Percentiles rank a stretch among this genome's conserved stretches.
Evolutionary conservation across 2,329 filamentous ascomycete genomes (phyloP).

Genomic region (Alternaria novae-zelandiae): DNA sequence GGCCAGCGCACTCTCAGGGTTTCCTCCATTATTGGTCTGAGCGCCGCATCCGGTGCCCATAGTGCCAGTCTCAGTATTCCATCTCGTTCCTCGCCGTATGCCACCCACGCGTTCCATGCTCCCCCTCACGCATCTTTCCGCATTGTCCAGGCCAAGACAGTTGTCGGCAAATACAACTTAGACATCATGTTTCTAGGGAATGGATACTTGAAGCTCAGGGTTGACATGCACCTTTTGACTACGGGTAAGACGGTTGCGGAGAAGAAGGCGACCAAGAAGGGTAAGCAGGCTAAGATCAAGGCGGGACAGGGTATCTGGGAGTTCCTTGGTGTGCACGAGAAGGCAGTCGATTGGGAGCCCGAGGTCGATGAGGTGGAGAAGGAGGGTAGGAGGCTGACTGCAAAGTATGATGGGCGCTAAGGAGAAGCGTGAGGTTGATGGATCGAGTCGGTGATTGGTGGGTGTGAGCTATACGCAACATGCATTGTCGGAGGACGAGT

Average conservation of each 20-base stretch:
- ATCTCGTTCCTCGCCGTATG: constrained; percentile 34
- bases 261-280: constrained; percentile 21
- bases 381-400: constrained; percentile 24
- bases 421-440: not conserved
- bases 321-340: constrained; percentile 28
- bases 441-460: not conserved
- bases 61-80: constrained; percentile 36
- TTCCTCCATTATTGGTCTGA: constrained; percentile 21
- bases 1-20: constrained; percentile 36
- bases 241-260: constrained; percentile 26
- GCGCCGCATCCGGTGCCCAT: constrained; percentile 28
- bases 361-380: constrained; percentile 23
- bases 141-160: constrained; percentile 23
- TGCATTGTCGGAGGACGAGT: not conserved
- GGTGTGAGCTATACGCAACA: not conserved
- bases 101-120: constrained; percentile 19
- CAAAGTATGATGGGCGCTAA: constrained; percentile 23
- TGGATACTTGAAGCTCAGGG: constrained; percentile 34
- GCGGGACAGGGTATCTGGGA: constrained; percentile 20
- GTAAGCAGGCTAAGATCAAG: constrained; percentile 21
- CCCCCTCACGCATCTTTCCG: constrained; percentile 41
- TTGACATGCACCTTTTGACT: constrained; percentile 37
- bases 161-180: constrained; percentile 31
- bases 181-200: constrained; percentile 39
- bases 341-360: constrained; percentile 8